Evolutionary conservation across 495 filamentous ascomycete species (phyloP), one percentile per base, ranked within the genome.

Genomic region (Penicillium paradoxum): DNA sequence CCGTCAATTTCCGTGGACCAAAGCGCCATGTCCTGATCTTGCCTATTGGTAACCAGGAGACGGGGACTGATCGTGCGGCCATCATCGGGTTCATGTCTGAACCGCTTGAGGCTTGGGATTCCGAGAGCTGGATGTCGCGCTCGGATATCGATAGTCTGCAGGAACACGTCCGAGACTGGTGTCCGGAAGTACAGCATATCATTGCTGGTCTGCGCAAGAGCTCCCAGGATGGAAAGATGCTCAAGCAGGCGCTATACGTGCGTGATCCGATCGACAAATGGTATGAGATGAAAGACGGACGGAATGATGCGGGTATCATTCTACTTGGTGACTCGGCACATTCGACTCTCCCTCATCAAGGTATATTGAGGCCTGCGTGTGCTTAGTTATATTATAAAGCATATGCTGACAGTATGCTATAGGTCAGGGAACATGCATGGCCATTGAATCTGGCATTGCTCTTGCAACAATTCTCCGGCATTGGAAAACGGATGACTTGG

Each of bases 111-210:
- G 27, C 61, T 1, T 69, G 66, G 64, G 59, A 62, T 32, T 67
- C 66, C 8, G 66, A 69, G 51, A 65, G 57, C 29, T 69, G 66
- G 66, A 69, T 68, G 65, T 59, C 63, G 0, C 63, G 65, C 19
- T 66, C 65, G 3, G 63, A 68, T 45, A 68, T 68, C 17, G 56
- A 59, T 15, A 62, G 56, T 21, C 39, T 68, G 32, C 61, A 66
- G 7, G 58, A 66, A 37, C 63, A 66, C 45, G 65, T 68, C n/a
- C 57, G 52, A 11, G 63, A 68, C 21, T 68, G 63, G 63, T 68
- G 65, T 25, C 61, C 63, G 14, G 55, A 61, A 29, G 63, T 68
- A 14, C 65, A 68, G 34, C 45, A 67, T 52, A 65, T 67, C 15
- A 60, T 67, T 46, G 49, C 57, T 22, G 61, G 64, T 32, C 21